A percentile compares a stretch with the other conserved stretches of the same genome.
These are phyloP conservation scores for Syzygium oleosum DNA, from an alignment of 345 rosid genomes.

Conservation along the genomic window DNA sequence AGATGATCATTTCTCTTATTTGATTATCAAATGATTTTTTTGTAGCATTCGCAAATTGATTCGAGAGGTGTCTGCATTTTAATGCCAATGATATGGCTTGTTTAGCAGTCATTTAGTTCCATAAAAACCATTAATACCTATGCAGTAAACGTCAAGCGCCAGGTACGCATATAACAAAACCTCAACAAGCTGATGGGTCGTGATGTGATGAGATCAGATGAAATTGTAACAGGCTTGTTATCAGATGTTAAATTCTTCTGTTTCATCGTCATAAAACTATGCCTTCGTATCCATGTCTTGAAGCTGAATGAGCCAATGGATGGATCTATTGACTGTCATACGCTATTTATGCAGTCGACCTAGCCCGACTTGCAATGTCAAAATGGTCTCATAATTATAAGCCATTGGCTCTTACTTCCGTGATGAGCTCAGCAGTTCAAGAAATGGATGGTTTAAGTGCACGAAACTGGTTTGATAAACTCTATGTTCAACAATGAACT, in stretches of 20 bases:
- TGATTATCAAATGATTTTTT: background rate
- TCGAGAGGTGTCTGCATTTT: background rate
- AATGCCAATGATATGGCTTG: background rate
- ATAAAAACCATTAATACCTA: background rate
- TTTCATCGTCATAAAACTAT: background rate
- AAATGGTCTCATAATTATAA: background rate
- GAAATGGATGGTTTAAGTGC: background rate
- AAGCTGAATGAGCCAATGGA: background rate
- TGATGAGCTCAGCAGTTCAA: background rate
- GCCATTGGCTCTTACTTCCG: background rate
- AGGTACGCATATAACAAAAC: background rate
- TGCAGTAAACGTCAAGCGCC: background rate
- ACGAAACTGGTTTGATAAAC: background rate
- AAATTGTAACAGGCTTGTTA: background rate
- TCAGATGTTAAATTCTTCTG: background rate
- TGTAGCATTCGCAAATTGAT: background rate
- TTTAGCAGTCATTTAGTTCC: background rate
- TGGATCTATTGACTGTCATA: background rate
- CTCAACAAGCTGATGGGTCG: background rate
- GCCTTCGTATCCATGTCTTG: background rate
- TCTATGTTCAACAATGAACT: background rate
- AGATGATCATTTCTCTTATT: background rate
- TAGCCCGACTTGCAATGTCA: background rate
- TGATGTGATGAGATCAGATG: background rate
- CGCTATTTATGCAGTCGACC: background rate